phyloP scores from a whole-genome alignment of 1,139 yeast species.

The Yamadazyma conglobata region DNA sequence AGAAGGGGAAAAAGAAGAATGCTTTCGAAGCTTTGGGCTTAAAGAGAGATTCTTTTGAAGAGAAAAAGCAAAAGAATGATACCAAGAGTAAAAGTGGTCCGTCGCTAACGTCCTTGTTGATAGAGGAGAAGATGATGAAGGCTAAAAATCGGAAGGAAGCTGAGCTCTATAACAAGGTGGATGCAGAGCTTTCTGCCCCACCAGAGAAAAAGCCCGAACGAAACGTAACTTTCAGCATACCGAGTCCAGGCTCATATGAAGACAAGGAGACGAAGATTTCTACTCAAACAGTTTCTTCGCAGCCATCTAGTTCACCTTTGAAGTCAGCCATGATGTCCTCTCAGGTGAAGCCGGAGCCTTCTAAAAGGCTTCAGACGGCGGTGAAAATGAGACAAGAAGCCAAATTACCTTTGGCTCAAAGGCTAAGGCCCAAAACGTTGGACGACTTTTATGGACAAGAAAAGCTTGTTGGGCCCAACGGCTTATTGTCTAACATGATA shows the following conservation, averaged over 20 bases:
- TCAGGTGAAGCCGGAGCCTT: conserved; percentile 13
- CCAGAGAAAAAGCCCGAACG: conserved; percentile 3
- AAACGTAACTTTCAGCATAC: background rate
- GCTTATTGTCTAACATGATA: conserved; percentile 68
- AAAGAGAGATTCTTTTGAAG: conserved; percentile 22
- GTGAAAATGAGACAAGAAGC: conserved; percentile 42
- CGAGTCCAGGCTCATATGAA: no score
- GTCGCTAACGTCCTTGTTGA: conserved; percentile 28
- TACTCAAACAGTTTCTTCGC: background rate
- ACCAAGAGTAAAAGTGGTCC: conserved; percentile 22
- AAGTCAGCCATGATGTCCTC: conserved; percentile 7
- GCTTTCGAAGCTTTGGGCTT: conserved; percentile 31
- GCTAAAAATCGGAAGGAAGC: conserved; percentile 13
- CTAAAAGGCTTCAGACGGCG: conserved; percentile 14
- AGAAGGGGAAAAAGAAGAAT: conserved; percentile 11
- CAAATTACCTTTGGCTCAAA: conserved; percentile 77
- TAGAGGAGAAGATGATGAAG: conserved; percentile 31
- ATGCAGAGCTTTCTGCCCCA: conserved; percentile 1
- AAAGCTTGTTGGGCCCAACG: conserved; percentile 71
- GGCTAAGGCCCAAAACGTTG: conserved; percentile 69
- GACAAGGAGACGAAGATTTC: background rate
- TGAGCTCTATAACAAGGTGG: conserved; percentile 7
- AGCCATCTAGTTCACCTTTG: no score
- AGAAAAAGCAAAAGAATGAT: conserved; percentile 18
- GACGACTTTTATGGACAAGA: conserved; percentile 86